Evolutionary conservation across 768 basidiomycete genomes (phyloP).

Genomic region (Lentinus brumalis): DNA sequence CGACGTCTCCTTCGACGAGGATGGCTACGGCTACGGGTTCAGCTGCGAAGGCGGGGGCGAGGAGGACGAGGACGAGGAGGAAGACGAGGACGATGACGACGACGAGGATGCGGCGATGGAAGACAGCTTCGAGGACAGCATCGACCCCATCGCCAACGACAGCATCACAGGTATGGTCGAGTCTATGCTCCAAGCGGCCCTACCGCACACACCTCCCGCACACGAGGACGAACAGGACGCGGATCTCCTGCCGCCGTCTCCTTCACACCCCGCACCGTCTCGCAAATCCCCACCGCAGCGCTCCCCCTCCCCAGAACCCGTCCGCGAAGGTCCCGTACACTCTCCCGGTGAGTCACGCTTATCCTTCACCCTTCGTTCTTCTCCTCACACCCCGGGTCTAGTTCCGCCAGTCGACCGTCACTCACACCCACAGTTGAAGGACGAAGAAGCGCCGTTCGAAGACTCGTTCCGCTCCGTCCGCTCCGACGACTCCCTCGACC

Average conservation of each 20-base stretch:
- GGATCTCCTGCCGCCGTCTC: constrained; percentile 50
- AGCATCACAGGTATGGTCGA: constrained; percentile 75
- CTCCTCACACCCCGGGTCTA: background rate
- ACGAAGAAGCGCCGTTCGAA: constrained; percentile 28
- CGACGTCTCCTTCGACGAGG: constrained; percentile 46
- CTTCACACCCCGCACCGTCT: constrained; percentile 42
- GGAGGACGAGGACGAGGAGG: too few relatives aligned
- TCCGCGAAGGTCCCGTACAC: background rate
- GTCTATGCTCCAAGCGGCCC: constrained; percentile 57
- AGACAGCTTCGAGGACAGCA: constrained; percentile 25
- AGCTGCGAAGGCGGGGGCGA: constrained; percentile 11
- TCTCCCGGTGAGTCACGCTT: constrained; percentile 4
- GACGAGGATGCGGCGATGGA: constrained; percentile 20
- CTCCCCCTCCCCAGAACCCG: background rate
- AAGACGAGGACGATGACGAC: too few relatives aligned
- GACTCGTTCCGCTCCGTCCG: constrained; percentile 22
- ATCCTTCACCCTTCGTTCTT: background rate
- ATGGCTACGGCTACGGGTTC: constrained; percentile 32
- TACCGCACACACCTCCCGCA: constrained; percentile 45
- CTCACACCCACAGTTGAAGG: constrained; percentile 24
- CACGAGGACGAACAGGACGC: constrained; percentile 43
- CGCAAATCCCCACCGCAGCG: background rate
- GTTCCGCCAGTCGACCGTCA: constrained; percentile 26
- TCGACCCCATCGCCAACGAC: constrained; percentile 47
- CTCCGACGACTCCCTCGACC: constrained; percentile 24